Conservation (phyloP, 2,329 filamentous ascomycete species). For the Nemania sp. region DNA sequence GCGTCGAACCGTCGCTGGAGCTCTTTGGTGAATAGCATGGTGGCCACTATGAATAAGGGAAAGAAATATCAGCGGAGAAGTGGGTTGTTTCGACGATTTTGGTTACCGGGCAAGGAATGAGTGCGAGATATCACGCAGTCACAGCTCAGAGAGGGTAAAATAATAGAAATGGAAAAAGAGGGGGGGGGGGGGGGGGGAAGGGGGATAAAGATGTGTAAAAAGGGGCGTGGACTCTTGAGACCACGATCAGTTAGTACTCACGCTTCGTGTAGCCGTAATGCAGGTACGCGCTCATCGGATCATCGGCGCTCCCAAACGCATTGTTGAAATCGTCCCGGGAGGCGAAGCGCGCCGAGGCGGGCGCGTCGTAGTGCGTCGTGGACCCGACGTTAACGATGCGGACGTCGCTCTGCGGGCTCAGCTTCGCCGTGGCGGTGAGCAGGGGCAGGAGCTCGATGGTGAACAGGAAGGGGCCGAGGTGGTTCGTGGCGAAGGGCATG, state of each 20-base stretch:
- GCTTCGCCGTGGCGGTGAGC: background rate
- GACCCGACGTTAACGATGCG: background rate
- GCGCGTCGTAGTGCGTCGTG: background rate
- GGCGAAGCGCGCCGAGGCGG: background rate
- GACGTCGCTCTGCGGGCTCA: background rate
- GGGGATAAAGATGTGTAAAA: no score
- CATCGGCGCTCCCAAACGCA: background rate
- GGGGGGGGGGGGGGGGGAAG: no score
- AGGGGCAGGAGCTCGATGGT: slow-evolving; percentile 4
- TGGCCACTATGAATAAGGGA: background rate
- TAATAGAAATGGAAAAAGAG: no score
- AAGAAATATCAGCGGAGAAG: no score
- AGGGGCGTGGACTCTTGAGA: no score
- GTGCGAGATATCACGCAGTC: no score
- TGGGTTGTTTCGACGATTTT: no score
- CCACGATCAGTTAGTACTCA: no score
- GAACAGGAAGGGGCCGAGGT: slow-evolving; percentile 5
- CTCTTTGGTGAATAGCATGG: slow-evolving; percentile 5
- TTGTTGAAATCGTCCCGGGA: slow-evolving; percentile 2
- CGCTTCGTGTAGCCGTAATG: slow-evolving; percentile 4
- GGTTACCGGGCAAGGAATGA: no score
- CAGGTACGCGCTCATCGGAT: background rate
- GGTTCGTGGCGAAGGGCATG: background rate
- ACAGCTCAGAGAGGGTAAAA: no score
- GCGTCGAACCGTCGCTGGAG: slow-evolving; percentile 7